Base-by-base conservation (phyloP, 805 yeast genomes). In the Myxozyma neglecta region DNA sequence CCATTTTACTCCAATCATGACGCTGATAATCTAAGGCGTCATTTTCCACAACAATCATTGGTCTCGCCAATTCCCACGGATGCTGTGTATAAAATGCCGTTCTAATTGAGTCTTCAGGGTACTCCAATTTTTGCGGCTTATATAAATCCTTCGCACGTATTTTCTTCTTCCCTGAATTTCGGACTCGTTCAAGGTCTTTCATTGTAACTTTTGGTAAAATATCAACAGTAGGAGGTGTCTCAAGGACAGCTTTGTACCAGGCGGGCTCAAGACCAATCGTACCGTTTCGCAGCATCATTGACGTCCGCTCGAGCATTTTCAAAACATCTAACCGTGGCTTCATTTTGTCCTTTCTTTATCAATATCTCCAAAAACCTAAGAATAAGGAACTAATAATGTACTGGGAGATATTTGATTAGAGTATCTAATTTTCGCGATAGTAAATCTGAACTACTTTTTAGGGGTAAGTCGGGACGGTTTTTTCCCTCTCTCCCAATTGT, bases 21-120 rank as follows among this genome's bases (percentile, higher is more conserved):
- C 73, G 70, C 2, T 69, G 61, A 45, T 74, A 70, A 50, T 88
- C 90, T 48, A 81, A 78, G 7, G 88, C 89, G 42, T 81, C 80
- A 70, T 85, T 88, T 74, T 94, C 99, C 50, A 91, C 81, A 67
- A 94, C 76, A 35, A 84, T 80, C 72, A 89, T 89, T 13, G 98
- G 97, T 68, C 96, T 83, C 1, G 98, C 90, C 57, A 92, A 79
- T 76, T 94, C 99, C 99, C 99, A 94, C 6, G 99, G 99, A 75
- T 94, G 99, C 73, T 92, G 97, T 61, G 85, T 85, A 75, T 87
- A 93, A 71, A 94, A 94, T 29, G 88, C 79, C 51, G 83, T 80
- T 77, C 99, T 84, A 68, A 94, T 76, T 69, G 87, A 85, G 75
- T 94, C 99, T 74, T 93, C 94, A 57, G 84, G 73, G 68, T 81